Base-by-base conservation (phyloP, 2,329 filamentous ascomycete genomes). In the Fusarium floridanum region DNA sequence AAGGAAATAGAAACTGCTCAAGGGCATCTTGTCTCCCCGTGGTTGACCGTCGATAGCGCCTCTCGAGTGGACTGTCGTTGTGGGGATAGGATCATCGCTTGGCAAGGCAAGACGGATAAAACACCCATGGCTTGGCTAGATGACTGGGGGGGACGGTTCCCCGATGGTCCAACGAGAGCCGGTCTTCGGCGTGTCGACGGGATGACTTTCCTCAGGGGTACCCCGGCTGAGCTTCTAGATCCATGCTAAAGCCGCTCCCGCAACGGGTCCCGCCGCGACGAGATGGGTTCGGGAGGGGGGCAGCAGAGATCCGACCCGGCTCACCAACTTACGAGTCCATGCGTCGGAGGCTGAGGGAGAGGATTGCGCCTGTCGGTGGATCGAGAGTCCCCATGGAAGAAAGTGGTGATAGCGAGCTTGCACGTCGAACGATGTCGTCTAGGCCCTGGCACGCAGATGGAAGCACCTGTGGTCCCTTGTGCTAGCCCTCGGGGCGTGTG, bases 181-280 rank as follows among this genome's bases (percentile, higher is more conserved):
- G 34, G 59, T n/a, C 20, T 29, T 61, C 24, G 50, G 53, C 41
- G 34, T 62, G 32, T 61, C 50, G 59, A 57, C 48, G 27, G 32
- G 53, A 55, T 36, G 24, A 37, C 32, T 16, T 59, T 14, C 41
- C 8, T 14, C 43, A 24, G 22, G 48, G 57, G 36, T 37, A 39
- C 36, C 65, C 50, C n/a, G 59, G 59, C 56, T 17, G 22, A 43
- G n/a, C 36, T 41, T 41, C 32, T 37, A 50, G 60, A 27, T 67
- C 59, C 48, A 50, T 67, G 65, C 59, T 63, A 48, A 63, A 67
- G 59, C 59, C 59, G 65, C 45, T 66, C 55, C 63, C 63, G 63
- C 39, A 29, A 53, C 43, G 61, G 45, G 43, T 39, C 45, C 41
- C 22, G 45, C 45, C 22, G 45, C 45, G 29, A 53, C 32, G 20